phyloP scores from a whole-genome alignment of 1,139 yeast species.

The Pichia sp. region DNA sequence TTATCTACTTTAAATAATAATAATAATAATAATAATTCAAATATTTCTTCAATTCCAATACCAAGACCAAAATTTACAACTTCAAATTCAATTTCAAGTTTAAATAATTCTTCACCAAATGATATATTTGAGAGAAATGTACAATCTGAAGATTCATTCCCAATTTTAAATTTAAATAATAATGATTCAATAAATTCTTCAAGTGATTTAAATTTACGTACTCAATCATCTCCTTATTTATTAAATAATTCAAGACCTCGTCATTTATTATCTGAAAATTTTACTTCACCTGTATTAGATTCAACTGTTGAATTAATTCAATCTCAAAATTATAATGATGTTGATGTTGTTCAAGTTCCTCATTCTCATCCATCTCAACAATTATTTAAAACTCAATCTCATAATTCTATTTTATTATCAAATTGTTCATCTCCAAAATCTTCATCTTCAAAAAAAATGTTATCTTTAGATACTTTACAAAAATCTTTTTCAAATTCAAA shows the following conservation, averaged over 20 bases:
- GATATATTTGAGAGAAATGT: conserved; percentile 17
- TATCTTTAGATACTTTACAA: neutral
- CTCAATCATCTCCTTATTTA: neutral
- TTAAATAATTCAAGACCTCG: conserved; percentile 11
- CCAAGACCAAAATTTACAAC: neutral
- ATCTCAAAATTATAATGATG: conserved; percentile 16
- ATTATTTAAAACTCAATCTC: conserved; percentile 6
- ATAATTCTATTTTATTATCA: conserved; percentile 1
- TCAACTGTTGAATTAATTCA: conserved; percentile 29
- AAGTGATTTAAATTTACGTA: neutral
- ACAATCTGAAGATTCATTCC: conserved; percentile 1
- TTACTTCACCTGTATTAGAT: conserved; percentile 29
- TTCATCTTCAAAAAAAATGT: conserved; percentile 5
- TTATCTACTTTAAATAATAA: neutral
- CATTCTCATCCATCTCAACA: conserved; percentile 14
- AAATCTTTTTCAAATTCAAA: neutral
- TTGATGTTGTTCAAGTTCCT: conserved; percentile 28
- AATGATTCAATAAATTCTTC: neutral
- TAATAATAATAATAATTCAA: neutral
- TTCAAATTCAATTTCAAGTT: neutral
- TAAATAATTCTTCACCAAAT: conserved; percentile 2
- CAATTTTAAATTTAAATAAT: neutral
- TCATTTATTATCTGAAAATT: conserved; percentile 26
- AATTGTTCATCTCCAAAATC: conserved; percentile 7
- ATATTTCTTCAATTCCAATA: neutral